A percentile compares a stretch with the other conserved stretches of the same genome.
phyloP scores from a whole-genome alignment of 495 filamentous ascomycete species.

The Xylaria curta region DNA sequence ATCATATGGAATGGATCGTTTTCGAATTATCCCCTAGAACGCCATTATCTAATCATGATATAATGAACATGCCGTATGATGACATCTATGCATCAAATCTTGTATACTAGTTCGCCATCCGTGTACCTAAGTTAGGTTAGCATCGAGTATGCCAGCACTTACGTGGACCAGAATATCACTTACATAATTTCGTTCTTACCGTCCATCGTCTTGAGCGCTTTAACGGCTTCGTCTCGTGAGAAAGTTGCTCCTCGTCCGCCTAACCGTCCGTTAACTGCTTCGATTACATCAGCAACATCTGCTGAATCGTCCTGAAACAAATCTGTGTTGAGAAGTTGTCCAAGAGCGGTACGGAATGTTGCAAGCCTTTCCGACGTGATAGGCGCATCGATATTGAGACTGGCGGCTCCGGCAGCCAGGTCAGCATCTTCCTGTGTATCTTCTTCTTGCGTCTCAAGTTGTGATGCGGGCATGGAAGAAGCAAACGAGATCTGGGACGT shows the following conservation, averaged over 20 bases:
- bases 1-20: conserved; percentile 5
- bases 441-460: conserved; percentile 46
- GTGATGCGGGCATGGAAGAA: conserved; percentile 53
- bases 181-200: conserved; percentile 91
- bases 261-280: conserved; percentile 77
- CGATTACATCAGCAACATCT: conserved; percentile 74
- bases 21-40: conserved; percentile 15
- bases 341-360: conserved; percentile 79
- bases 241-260: conserved; percentile 63
- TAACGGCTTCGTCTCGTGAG: conserved; percentile 71
- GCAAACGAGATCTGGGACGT: conserved; percentile 54
- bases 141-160: background rate
- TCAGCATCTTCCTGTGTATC: conserved; percentile 44
- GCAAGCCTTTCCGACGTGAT: conserved; percentile 70
- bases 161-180: conserved; percentile 47
- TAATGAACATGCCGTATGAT: background rate
- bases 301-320: conserved; percentile 84
- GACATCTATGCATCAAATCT: conserved; percentile 44
- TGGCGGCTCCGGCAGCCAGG: conserved; percentile 46
- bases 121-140: conserved; percentile 51
- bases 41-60: conserved; percentile 19
- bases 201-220: conserved; percentile 79
- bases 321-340: conserved; percentile 75
- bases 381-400: conserved; percentile 46
- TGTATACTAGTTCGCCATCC: conserved; percentile 54